Evolutionary conservation across 2,329 filamentous ascomycete genomes (phyloP).

Genomic region (Pseudogymnoascus sp.): DNA sequence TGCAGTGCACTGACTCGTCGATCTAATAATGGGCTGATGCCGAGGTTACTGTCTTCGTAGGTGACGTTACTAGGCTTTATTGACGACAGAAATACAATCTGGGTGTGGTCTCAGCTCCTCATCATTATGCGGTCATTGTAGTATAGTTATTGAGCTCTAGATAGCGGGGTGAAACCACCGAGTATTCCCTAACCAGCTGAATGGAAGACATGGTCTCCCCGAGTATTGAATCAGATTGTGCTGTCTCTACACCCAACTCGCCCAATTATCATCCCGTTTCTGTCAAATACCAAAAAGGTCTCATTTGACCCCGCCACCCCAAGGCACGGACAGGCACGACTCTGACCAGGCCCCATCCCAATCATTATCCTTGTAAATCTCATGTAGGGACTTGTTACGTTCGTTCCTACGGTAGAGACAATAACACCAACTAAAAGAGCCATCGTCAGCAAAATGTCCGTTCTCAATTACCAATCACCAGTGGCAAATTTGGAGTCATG

Average conservation of each 20-base stretch:
- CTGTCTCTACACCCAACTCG: background rate
- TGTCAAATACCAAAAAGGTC: background rate
- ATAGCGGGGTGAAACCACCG: background rate
- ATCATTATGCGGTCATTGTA: background rate
- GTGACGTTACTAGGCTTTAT: background rate
- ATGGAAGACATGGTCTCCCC: background rate
- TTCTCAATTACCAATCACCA: background rate
- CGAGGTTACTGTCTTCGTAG: background rate
- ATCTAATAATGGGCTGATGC: background rate
- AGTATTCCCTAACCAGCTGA: conserved; percentile 2
- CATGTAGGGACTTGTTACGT: background rate
- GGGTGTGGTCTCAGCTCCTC: background rate
- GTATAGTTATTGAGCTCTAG: background rate
- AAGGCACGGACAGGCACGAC: background rate
- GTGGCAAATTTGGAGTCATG: background rate
- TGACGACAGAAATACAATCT: background rate
- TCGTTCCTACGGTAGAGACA: background rate
- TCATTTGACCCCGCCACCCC: background rate
- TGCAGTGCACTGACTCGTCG: background rate
- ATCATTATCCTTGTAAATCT: background rate
- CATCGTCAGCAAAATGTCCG: background rate
- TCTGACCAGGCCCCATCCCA: background rate
- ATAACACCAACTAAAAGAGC: background rate
- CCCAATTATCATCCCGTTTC: background rate
- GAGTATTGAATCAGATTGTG: background rate